Evolutionary conservation across 1,284 basidiomycete species (phyloP), one percentile per base, ranked within the genome.

Genomic region (Coriolopsis trogii): DNA sequence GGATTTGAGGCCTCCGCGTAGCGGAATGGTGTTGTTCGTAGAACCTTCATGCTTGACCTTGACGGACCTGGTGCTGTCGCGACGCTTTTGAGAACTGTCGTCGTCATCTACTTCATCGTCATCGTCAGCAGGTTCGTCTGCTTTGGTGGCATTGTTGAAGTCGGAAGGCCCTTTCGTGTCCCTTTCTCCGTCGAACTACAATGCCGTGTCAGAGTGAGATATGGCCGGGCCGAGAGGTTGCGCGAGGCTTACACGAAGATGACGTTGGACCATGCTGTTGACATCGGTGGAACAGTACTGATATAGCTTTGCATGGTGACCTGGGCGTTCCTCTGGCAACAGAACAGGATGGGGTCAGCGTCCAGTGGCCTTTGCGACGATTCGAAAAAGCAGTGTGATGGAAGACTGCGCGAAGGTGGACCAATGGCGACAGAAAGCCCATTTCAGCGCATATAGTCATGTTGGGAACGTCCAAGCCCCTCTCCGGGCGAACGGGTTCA

Each of bases 241-340:
- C 20, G 30, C 23, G 8, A 20, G 4, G 64, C 74, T 55, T 57
- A 82, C 80, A 47, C 77, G 71, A 7, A 77, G 59, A 63, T 81
- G 78, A 34, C 76, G 70, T 45, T 76, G 69, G 28, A 83, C 70
- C 51, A 81, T 76, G 36, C 70, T 65, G 53, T 73, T 69, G 54
- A 78, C 71, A 55, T 82, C 77, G n/a, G 69, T 71, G 2, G 79
- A 81, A 59, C 75, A 78, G 64, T 82, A 84, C 66, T 83, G 78
- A 63, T 78, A 83, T 38, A 84, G 72, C 66, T 84, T 84, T 55
- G 76, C 73, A 62, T 78, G 75, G 61, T 80, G 78, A 13, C 78
- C 79, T 51, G 73, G 71, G 39, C 73, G 71, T 56, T 77, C 74
- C 57, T 78, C 76, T 78, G 60, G 23, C 18, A 25, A 41, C 31